Evolutionary conservation across 2,329 filamentous ascomycete genomes (phyloP).

Genomic region (Cadophora sp.): DNA sequence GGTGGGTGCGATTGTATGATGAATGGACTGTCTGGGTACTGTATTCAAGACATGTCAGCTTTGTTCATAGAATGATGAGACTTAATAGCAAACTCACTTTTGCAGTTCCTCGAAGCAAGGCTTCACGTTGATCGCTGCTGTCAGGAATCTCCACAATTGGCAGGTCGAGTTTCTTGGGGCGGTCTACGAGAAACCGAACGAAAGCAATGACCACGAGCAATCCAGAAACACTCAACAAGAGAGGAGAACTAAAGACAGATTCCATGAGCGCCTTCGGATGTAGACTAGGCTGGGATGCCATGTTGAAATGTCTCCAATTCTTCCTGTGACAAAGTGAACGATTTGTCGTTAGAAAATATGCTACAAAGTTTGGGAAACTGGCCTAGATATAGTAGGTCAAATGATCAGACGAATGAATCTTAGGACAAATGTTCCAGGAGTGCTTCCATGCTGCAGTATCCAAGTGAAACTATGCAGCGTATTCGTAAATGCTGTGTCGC

Average conservation of each 20-base stretch:
- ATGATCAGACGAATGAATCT: neutral
- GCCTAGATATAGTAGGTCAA: neutral
- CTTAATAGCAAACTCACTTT: conserved; percentile 6
- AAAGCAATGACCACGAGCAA: conserved; percentile 14
- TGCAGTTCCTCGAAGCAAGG: conserved; percentile 21
- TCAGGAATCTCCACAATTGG: conserved; percentile 15
- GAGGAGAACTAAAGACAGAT: conserved; percentile 5
- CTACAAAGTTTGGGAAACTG: neutral
- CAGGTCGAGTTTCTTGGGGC: conserved; percentile 23
- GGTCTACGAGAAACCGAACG: conserved; percentile 18
- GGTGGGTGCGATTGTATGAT: conserved; percentile 26
- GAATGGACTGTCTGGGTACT: conserved; percentile 37
- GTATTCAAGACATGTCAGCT: neutral
- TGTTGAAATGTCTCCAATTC: neutral
- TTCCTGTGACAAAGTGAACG: neutral
- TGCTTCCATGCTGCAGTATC: neutral
- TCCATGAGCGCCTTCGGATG: neutral
- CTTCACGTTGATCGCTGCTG: conserved; percentile 15
- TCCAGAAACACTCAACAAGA: conserved; percentile 18
- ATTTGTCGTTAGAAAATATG: too few relatives aligned
- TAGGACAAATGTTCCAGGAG: neutral
- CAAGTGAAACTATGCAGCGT: neutral
- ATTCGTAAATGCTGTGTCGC: neutral
- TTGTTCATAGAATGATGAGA: neutral
- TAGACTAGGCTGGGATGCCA: neutral